A percentile compares a stretch with the other conserved stretches of the same genome.
Conservation (phyloP, 805 yeast species). For the Teunomyces panamensis region DNA sequence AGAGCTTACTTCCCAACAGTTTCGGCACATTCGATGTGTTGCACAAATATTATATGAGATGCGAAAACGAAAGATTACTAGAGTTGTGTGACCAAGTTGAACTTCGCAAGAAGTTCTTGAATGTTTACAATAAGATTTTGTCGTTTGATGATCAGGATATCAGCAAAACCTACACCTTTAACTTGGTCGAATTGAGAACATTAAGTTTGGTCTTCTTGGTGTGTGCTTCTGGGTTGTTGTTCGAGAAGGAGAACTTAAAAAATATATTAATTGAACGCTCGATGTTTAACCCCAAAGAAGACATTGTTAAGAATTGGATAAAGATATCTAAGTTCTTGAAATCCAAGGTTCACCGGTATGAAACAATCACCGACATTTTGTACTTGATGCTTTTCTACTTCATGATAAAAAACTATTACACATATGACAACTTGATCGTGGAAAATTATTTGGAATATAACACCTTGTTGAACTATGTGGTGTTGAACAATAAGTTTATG, state of each 20-base stretch:
- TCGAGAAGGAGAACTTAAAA: conserved; percentile 7
- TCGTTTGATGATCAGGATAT: conserved; percentile 5
- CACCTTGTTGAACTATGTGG: conserved; percentile 18
- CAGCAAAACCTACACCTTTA: conserved; percentile 4
- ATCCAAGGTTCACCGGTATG: conserved; percentile 14
- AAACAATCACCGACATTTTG: conserved; percentile 21
- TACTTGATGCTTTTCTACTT: conserved; percentile 27
- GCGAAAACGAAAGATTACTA: conserved; percentile 5
- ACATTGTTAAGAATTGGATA: conserved; percentile 15
- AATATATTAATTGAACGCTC: conserved; percentile 8
- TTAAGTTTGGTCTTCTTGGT: conserved; percentile 18
- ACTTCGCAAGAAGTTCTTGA: conserved; percentile 2
- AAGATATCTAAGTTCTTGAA: conserved; percentile 16
- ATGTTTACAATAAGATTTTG: conserved; percentile 6
- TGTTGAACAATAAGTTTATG: conserved; percentile 16
- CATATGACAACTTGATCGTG: conserved; percentile 14
- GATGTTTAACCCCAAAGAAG: conserved; percentile 9
- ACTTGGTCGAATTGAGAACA: conserved; percentile 13
- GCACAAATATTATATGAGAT: conserved; percentile 5
- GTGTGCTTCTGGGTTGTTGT: conserved; percentile 18
- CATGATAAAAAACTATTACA: conserved; percentile 18
- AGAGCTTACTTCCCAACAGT: conserved; percentile 6
- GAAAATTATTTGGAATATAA: conserved; percentile 29
- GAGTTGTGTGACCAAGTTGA: conserved; percentile 2
- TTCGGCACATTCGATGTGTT: conserved; percentile 5